Conservation (phyloP, 345 rosid species). For the Nephelium lappaceum region DNA sequence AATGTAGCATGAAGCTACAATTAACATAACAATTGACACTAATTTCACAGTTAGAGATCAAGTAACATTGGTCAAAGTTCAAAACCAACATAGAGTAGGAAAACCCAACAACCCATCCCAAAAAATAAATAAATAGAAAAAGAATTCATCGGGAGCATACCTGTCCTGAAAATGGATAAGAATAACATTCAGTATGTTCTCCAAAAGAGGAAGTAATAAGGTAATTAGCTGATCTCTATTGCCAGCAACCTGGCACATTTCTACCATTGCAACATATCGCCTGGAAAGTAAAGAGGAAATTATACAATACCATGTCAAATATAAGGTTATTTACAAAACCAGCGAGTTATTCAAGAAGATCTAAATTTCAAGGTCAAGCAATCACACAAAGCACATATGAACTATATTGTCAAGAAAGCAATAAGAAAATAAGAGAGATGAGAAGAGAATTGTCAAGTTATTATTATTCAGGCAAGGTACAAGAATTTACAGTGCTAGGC, state of each 20-base stretch:
- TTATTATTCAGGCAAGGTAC: too few relatives aligned
- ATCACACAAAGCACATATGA: not conserved
- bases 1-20: not conserved
- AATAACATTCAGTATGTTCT: constrained; percentile 72
- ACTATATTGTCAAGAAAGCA: not conserved
- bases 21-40: not conserved
- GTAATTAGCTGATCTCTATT: constrained; percentile 72
- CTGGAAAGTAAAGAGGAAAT: constrained; percentile 42
- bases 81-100: not conserved
- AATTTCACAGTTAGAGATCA: not conserved
- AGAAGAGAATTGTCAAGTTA: too few relatives aligned
- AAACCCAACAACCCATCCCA: not conserved
- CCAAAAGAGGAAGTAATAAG: constrained; percentile 73
- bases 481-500: too few relatives aligned
- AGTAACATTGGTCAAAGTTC: not conserved
- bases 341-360: constrained; percentile 9
- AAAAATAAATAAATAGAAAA: not conserved
- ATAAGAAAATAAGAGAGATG: too few relatives aligned
- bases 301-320: not conserved
- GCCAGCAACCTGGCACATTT: constrained; percentile 87
- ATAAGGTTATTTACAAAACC: not conserved
- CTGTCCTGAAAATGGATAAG: constrained; percentile 84
- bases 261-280: constrained; percentile 93
- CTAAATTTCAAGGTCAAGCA: constrained; percentile 8
- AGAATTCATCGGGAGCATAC: constrained; percentile 32